phyloP scores from a whole-genome alignment of 768 basidiomycete species.

The Lactifluus rugatus region DNA sequence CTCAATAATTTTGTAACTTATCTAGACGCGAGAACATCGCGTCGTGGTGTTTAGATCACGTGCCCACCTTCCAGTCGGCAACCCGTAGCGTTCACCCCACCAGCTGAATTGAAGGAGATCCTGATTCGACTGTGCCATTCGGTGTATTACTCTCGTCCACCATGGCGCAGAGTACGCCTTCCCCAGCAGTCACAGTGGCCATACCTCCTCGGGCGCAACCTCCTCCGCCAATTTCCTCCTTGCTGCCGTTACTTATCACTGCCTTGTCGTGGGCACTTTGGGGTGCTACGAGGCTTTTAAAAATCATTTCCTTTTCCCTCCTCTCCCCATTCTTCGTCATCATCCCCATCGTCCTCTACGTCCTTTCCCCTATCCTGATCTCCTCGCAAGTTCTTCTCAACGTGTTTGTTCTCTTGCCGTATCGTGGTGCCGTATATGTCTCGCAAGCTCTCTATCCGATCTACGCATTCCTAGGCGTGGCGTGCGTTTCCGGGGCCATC shows the following conservation, averaged over 20 bases:
- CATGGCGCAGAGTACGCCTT: constrained; percentile 1
- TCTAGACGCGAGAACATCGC: neutral
- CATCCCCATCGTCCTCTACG: neutral
- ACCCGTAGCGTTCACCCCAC: too few relatives aligned
- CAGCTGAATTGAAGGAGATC: too few relatives aligned
- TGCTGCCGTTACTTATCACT: neutral
- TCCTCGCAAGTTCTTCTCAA: constrained; percentile 11
- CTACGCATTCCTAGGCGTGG: constrained; percentile 17
- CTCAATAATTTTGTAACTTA: neutral
- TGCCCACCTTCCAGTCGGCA: neutral
- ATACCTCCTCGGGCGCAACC: neutral
- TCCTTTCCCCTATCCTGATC: constrained; percentile 13
- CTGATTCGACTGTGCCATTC: too few relatives aligned
- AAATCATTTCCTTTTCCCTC: neutral
- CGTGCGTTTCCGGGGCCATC: constrained; percentile 11
- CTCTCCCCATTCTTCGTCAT: constrained; percentile 3
- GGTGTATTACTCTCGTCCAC: neutral
- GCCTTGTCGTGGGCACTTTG: neutral
- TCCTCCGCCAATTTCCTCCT: constrained; percentile 3
- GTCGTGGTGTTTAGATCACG: neutral
- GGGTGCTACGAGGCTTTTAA: neutral
- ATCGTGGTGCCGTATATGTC: neutral
- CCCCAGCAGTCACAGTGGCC: neutral
- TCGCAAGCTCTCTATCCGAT: constrained; percentile 16
- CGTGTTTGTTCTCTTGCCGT: constrained; percentile 6